Evolutionary conservation across 1,284 basidiomycete species (phyloP).

Genomic region (Marasmius sp.): DNA sequence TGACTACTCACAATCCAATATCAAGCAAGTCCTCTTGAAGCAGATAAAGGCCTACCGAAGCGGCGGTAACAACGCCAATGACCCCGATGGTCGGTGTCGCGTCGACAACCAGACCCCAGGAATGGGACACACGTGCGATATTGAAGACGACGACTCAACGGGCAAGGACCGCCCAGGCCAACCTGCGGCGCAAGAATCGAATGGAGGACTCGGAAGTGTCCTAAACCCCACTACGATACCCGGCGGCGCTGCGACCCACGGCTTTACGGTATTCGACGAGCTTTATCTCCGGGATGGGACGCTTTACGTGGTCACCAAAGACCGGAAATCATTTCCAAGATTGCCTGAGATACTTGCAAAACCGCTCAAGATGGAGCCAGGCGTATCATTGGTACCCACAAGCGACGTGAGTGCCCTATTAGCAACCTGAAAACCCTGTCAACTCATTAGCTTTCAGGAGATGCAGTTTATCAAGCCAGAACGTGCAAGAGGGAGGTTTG

Average conservation of each 20-base stretch:
- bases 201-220: no score
- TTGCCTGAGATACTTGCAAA: slow-evolving; percentile 19
- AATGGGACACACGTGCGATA: no score
- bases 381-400: slow-evolving; percentile 19
- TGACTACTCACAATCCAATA: no score
- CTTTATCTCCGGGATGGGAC: slow-evolving; percentile 27
- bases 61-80: no score
- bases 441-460: slow-evolving; percentile 22
- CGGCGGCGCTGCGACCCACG: slow-evolving; percentile 15
- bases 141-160: no score
- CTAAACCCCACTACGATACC: slow-evolving; percentile 17
- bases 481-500: slow-evolving; percentile 26
- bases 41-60: no score
- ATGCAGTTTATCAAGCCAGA: slow-evolving; percentile 30
- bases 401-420: slow-evolving; percentile 18
- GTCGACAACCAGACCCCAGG: no score
- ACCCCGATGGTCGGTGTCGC: no score
- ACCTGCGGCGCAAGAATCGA: no score
- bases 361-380: slow-evolving; percentile 12
- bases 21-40: no score
- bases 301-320: slow-evolving; percentile 24
- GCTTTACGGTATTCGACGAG: slow-evolving; percentile 24
- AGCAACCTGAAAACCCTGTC: background rate
- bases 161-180: no score
- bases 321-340: slow-evolving; percentile 17